A percentile compares a stretch with the other conserved stretches of the same genome.
phyloP scores from a whole-genome alignment of 2,329 filamentous ascomycete genomes.

The Phaeosphaeriaceae sp. region DNA sequence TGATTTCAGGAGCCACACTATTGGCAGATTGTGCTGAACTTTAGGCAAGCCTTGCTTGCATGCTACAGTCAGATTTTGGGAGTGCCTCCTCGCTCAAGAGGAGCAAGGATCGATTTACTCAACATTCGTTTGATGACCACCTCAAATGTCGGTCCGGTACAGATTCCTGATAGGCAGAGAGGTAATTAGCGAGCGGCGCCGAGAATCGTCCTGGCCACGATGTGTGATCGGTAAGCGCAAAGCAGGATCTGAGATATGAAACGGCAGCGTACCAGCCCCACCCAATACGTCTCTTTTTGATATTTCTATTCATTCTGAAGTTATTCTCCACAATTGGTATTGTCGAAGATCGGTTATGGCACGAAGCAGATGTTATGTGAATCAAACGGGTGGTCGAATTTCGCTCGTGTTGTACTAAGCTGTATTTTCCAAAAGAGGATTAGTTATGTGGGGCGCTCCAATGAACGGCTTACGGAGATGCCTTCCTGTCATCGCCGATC shows the following conservation, averaged over 20 bases:
- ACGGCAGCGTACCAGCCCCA: not conserved
- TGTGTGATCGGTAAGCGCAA: constrained; percentile 18
- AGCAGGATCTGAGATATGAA: constrained; percentile 7
- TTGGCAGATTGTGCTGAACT: too few species aligned
- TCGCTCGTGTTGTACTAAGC: constrained; percentile 6
- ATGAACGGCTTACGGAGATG: constrained; percentile 2
- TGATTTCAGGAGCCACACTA: too few species aligned
- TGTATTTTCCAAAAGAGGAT: constrained; percentile 3
- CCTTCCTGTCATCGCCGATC: constrained; percentile 2
- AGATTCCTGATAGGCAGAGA: not conserved
- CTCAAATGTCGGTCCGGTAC: not conserved
- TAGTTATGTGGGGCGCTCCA: not conserved
- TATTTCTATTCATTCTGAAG: not conserved
- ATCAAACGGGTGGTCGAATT: constrained; percentile 8
- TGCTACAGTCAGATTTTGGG: too few species aligned
- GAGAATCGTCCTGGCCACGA: not conserved
- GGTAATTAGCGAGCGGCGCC: not conserved
- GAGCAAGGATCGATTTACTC: not conserved
- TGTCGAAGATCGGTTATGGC: too few species aligned
- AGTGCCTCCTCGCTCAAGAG: too few species aligned
- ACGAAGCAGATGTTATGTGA: not conserved
- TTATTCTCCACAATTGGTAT: too few species aligned
- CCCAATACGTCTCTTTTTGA: not conserved
- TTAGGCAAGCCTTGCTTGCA: too few species aligned
- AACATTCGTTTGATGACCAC: not conserved